phyloP scores from a whole-genome alignment of 495 filamentous ascomycete genomes.

The Gamarada debralockiae region DNA sequence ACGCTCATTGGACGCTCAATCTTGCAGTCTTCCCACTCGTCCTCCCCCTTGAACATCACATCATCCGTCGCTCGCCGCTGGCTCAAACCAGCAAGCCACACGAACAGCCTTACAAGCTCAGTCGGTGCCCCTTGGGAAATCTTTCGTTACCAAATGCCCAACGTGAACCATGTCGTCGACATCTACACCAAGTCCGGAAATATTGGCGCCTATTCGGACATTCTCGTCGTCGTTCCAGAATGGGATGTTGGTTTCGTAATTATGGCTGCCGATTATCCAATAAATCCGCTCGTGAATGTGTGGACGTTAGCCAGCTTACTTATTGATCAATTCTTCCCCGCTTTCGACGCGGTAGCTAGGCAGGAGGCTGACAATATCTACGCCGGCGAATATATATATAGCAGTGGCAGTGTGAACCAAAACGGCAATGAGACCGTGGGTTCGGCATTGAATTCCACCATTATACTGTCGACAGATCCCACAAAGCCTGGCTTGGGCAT shows the following conservation, averaged over 20 bases:
- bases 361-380: constrained; percentile 30
- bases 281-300: constrained; percentile 17
- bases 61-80: constrained; percentile 45
- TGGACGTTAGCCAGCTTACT: constrained; percentile 32
- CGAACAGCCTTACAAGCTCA: constrained; percentile 39
- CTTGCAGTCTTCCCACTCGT: constrained; percentile 45
- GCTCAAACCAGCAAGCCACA: constrained; percentile 52
- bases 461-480: constrained; percentile 32
- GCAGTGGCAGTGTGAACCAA: no score
- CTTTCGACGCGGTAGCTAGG: constrained; percentile 30
- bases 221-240: constrained; percentile 45
- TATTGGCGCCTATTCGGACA: constrained; percentile 40
- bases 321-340: constrained; percentile 31
- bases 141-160: constrained; percentile 29
- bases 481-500: constrained; percentile 39
- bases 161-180: not conserved
- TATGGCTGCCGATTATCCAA: constrained; percentile 45
- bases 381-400: constrained; percentile 31
- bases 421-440: no score
- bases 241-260: constrained; percentile 49
- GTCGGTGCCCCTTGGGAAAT: constrained; percentile 61
- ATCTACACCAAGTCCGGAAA: constrained; percentile 50
- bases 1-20: constrained; percentile 49
- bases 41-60: no score
- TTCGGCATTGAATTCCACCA: constrained; percentile 19